Base-by-base conservation (phyloP, 2,329 filamentous ascomycete species). In the Stachybotrys chlorohalonatus region DNA sequence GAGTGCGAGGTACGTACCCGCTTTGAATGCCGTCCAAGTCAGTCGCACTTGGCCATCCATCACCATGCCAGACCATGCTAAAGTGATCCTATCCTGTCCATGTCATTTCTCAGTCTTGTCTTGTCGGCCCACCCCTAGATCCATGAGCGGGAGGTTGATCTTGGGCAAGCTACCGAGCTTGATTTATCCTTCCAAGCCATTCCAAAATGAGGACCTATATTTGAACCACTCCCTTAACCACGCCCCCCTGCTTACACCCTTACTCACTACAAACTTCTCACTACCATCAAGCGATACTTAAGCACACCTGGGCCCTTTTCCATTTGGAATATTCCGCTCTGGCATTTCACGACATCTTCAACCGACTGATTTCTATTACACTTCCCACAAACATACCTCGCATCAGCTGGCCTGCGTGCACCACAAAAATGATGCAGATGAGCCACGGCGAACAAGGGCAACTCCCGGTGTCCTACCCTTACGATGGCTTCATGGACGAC, bases 401-500 rank as follows among this genome's bases (percentile, higher is more conserved):
- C 5, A 42, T 9, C 13, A 42, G 36, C 36, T 42, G 36, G 36
- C 36, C 36, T 42, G 13, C 36, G 9, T 42, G 13, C 36, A 42
- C 36, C 36, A 3, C 47, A 48, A 66, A 59, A 31, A 70, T 69
- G 68, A 70, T 72, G 67, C 64, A 68, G 55, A 52, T 63, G 55
- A 54, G 62, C 17, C 66, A 60, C 49, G 61, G 62, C 52, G 59
- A 61, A 49, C 59, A 64, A 31, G 63, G 62, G 36, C 57, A 57
- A 13, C 59, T 68, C 11, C 67, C 66, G 3, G 36, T 59, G 11
- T 57, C 63, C 47, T 62, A 64, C 55, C 36, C 58, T 17, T 63
- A 66, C 53, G 75, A 79, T 56, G 67, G 69, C 52, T 71, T 79
- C 52, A 61, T 80, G 54, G 77, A 82, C 61, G 78, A 80, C 56